Percentiles rank a stretch among this genome's conserved stretches.
phyloP scores from a whole-genome alignment of 257 asterid species.

The Marsdenia floribunda region DNA sequence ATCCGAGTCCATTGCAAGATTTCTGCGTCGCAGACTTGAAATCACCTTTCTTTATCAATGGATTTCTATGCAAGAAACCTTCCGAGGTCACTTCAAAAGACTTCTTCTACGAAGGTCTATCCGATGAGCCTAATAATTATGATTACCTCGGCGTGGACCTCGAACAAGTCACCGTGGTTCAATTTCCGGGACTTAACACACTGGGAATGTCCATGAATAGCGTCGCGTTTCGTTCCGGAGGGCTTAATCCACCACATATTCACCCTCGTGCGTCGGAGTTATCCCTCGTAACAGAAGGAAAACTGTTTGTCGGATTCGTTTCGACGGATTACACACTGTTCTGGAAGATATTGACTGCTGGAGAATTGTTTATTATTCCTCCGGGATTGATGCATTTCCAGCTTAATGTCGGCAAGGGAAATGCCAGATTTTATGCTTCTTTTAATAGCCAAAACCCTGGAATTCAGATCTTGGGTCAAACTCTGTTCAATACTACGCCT shows the following conservation, averaged over 20 bases:
- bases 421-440: background rate
- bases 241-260: background rate
- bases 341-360: constrained; percentile 32
- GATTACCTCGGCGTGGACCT: constrained; percentile 22
- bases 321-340: background rate
- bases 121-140: constrained; percentile 25
- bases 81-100: constrained; percentile 13
- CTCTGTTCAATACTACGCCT: constrained; percentile 50
- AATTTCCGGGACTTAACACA: constrained; percentile 58
- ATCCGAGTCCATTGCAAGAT: constrained; percentile 21
- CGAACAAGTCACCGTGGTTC: constrained; percentile 26
- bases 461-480: constrained; percentile 13
- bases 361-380: constrained; percentile 60
- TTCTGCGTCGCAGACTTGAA: constrained; percentile 45
- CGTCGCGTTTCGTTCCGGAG: constrained; percentile 39
- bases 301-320: background rate
- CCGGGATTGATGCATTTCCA: constrained; percentile 54
- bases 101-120: constrained; percentile 50
- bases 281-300: background rate
- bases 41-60: constrained; percentile 22
- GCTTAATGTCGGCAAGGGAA: background rate
- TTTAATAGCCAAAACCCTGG: constrained; percentile 58
- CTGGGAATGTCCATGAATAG: constrained; percentile 56
- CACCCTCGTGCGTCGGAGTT: background rate
- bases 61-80: constrained; percentile 54